Evolutionary conservation across 1,284 basidiomycete genomes (phyloP).

Genomic region (Psilocybe mexicana): DNA sequence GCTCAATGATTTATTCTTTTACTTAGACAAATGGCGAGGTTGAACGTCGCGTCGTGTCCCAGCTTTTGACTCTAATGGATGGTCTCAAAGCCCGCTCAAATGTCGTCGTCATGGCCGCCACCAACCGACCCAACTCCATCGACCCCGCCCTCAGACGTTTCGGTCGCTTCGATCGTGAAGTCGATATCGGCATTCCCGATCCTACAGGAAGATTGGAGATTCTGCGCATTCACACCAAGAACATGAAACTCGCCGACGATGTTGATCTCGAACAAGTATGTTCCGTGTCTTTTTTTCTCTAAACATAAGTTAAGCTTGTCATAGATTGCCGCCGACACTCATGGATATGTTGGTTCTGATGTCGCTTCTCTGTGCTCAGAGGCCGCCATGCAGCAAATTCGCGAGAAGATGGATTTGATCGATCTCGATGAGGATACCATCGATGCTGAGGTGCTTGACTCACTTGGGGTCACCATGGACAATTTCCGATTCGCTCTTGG

Average conservation of each 20-base stretch:
- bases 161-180: constrained; percentile 98
- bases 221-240: constrained; percentile 99
- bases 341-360: constrained; percentile 99
- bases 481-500: constrained; percentile 98
- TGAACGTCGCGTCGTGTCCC: constrained; percentile 97
- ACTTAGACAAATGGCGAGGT: constrained; percentile 96
- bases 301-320: not conserved
- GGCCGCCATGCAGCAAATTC: constrained; percentile 98
- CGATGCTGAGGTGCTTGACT: constrained; percentile 95
- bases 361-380: constrained; percentile 95
- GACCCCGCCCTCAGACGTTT: constrained; percentile 98
- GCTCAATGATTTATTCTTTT: constrained; percentile 3
- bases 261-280: constrained; percentile 93
- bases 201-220: constrained; percentile 98
- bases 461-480: constrained; percentile 96
- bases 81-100: constrained; percentile 98
- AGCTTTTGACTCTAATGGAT: constrained; percentile 98
- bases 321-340: constrained; percentile 96
- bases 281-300: not conserved
- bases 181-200: constrained; percentile 99
- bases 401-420: constrained; percentile 97
- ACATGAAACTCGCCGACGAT: constrained; percentile 99
- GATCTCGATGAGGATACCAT: constrained; percentile 95
- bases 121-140: constrained; percentile 98
- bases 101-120: constrained; percentile 99